Evolutionary conservation across 192 early-diverging fungal species (phyloP), one percentile per base, ranked within the genome.

Genomic region (Coemansia sp.): DNA sequence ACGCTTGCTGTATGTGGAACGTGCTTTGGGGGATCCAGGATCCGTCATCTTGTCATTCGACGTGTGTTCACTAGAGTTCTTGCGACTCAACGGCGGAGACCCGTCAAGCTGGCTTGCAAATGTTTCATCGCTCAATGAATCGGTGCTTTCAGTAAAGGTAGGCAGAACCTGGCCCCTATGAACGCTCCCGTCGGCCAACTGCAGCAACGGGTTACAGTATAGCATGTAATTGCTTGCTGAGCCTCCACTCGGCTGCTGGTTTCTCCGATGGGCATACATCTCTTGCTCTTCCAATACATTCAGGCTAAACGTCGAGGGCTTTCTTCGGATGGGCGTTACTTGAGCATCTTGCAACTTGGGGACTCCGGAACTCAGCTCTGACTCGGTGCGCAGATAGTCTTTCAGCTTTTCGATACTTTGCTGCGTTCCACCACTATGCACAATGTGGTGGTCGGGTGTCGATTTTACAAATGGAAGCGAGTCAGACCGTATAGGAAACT

Each of bases 351-450:
- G 57, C 9, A n/a, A 12, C n/a, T 59, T 59, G 12, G n/a, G 23
- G 41, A 43, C 39, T 6, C 45, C 60, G 34, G 60, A 52, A 56
- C 64, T 70, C 43, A 61, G 56, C 51, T 69, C 58, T 16, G 59
- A 56, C 57, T 81, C 73, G 23, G 39, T 69, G 59, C 63, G 72
- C 69, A 81, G 23, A 35, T 81, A 81, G 43, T 56, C 65, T 15
- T 72, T 69, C 16, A 81, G 74, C 65, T 66, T 46, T 24, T 81
- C 74, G 35, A 81, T 66, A 38, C 71, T 71, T 15, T 70, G 63
- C 35, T 76, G 71, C 36, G 64, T 76, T 26, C 63, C 60, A 26
- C 63, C 59, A 21, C 62, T 23, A 20, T 81, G 79, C 26, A 81
- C 71, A 38, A 81, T 81, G 45, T 81, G 79, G 58, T 72, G 79